phyloP scores from a whole-genome alignment of 2,329 filamentous ascomycete species.

The Penicillium sp. region DNA sequence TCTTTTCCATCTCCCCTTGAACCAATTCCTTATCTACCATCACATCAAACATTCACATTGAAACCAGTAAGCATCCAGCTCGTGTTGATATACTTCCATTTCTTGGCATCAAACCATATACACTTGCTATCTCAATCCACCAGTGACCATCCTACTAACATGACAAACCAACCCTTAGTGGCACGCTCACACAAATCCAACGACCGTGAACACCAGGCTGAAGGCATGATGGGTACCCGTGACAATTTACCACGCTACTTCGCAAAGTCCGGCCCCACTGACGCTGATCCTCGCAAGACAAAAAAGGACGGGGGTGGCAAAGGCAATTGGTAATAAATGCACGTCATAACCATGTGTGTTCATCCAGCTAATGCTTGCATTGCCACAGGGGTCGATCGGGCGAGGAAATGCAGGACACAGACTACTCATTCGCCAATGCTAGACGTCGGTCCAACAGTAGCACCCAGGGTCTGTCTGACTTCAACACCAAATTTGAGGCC shows the following conservation, averaged over 20 bases:
- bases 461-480: slow-evolving; percentile 69
- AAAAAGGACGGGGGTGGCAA: slow-evolving; percentile 96
- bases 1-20: background rate
- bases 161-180: slow-evolving; percentile 58
- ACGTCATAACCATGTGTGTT: background rate
- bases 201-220: slow-evolving; percentile 84
- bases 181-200: slow-evolving; percentile 96
- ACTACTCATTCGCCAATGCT: slow-evolving; percentile 79
- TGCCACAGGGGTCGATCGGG: slow-evolving; percentile 72
- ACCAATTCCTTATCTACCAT: background rate
- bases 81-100: background rate
- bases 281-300: slow-evolving; percentile 83
- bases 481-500: slow-evolving; percentile 96
- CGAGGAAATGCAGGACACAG: slow-evolving; percentile 79
- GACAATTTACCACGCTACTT: slow-evolving; percentile 89
- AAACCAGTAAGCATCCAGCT: background rate
- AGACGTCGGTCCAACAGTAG: slow-evolving; percentile 93
- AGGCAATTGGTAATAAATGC: slow-evolving; percentile 77
- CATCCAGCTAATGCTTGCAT: slow-evolving; percentile 3
- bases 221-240: slow-evolving; percentile 67
- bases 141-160: background rate
- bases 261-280: slow-evolving; percentile 78
- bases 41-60: background rate
- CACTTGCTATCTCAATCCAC: background rate
- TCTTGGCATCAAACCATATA: background rate